These are phyloP conservation scores for Ogataea kodamae DNA, from an alignment of 805 yeast species.

Conservation along the genomic window DNA sequence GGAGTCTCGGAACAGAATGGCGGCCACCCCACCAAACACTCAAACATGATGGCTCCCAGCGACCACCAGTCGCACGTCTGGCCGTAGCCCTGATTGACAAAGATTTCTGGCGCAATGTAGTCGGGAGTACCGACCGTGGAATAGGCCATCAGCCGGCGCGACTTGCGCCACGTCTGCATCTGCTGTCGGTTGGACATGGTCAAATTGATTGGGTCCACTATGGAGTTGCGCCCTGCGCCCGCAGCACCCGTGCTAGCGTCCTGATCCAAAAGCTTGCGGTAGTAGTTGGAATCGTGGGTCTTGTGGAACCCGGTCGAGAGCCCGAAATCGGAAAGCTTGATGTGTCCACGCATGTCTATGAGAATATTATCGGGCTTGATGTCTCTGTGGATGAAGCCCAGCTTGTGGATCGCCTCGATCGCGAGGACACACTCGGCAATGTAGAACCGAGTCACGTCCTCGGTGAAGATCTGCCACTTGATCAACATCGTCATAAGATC, in stretches of 20 bases:
- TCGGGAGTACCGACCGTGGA: constrained; percentile 97
- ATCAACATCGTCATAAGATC: constrained; percentile 93
- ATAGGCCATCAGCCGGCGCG: constrained; percentile 89
- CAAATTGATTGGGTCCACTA: constrained; percentile 91
- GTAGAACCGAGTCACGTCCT: constrained; percentile 87
- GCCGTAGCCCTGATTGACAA: constrained; percentile 89
- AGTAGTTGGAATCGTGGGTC: constrained; percentile 87
- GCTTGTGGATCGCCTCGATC: constrained; percentile 87
- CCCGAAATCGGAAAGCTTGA: constrained; percentile 70
- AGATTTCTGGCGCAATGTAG: constrained; percentile 93
- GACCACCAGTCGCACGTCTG: constrained; percentile 99
- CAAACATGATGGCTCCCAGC: constrained; percentile 93
- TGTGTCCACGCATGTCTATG: constrained; percentile 62
- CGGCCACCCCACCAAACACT: constrained; percentile 95
- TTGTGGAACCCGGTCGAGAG: constrained; percentile 88
- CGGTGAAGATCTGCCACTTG: constrained; percentile 90
- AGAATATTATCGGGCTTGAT: constrained; percentile 93
- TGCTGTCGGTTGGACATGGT: constrained; percentile 95
- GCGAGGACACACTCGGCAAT: constrained; percentile 97
- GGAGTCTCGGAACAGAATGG: constrained; percentile 95
- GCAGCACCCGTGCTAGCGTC: constrained; percentile 39
- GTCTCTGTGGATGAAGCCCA: constrained; percentile 95
- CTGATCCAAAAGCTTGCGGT: constrained; percentile 75
- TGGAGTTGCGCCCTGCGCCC: constrained; percentile 52
- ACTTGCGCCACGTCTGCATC: constrained; percentile 94